Conservation (phyloP, 345 rosid species). For the Physaria fendleri region DNA sequence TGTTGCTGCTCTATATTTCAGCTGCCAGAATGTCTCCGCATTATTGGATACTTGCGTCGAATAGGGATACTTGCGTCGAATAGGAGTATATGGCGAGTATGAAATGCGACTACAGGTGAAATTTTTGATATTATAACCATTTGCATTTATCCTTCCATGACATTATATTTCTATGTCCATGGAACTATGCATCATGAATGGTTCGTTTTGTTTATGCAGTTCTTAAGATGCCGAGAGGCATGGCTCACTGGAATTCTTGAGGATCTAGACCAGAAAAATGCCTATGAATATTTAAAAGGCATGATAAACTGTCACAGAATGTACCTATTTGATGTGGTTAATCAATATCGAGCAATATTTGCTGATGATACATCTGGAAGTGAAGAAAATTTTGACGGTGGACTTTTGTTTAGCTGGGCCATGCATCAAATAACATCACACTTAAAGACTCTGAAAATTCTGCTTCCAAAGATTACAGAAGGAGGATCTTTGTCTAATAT, state of each 20-base stretch:
- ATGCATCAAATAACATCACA: slow-evolving; percentile 97
- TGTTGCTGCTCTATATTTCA: slow-evolving; percentile 30
- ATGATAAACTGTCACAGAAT: slow-evolving; percentile 78
- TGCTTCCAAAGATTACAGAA: slow-evolving; percentile 96
- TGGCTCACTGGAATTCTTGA: slow-evolving; percentile 98
- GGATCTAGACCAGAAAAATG: slow-evolving; percentile 84
- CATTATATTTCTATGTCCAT: not conserved
- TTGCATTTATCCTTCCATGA: not conserved
- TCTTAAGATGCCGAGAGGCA: slow-evolving; percentile 93
- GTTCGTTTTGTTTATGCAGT: slow-evolving; percentile 44
- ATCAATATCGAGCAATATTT: slow-evolving; percentile 92
- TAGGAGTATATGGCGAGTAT: slow-evolving; percentile 87
- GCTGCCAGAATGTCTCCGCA: slow-evolving; percentile 94
- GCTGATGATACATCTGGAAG: slow-evolving; percentile 96
- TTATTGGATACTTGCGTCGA: slow-evolving; percentile 90
- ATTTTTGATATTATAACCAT: slow-evolving; percentile 10
- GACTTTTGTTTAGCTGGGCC: slow-evolving; percentile 95
- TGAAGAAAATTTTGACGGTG: slow-evolving; percentile 91
- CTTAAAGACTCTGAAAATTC: slow-evolving; percentile 84
- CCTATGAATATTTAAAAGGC: slow-evolving; percentile 90
- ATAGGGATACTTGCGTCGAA: slow-evolving; percentile 83
- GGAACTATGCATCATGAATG: slow-evolving; percentile 1
- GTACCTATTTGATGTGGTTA: slow-evolving; percentile 94
- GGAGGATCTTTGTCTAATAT: slow-evolving; percentile 94
- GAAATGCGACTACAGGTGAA: slow-evolving; percentile 93